Evolutionary conservation across 192 early-diverging fungal genomes (phyloP).

Genomic region (Coemansia sp.): DNA sequence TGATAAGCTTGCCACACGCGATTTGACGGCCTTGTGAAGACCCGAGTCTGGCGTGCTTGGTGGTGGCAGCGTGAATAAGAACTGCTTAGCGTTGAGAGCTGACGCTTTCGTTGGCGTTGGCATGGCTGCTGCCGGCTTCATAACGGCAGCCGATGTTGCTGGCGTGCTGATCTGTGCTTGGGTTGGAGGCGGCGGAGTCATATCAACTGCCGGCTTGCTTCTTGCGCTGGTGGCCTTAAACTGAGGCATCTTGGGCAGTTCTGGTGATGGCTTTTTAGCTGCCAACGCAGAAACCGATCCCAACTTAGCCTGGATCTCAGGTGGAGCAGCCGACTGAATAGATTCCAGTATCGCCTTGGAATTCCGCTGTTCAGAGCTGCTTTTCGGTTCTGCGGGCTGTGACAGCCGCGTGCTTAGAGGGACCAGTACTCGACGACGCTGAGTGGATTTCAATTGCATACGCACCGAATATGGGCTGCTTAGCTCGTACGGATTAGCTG

Average conservation of each 20-base stretch:
- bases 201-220: neutral
- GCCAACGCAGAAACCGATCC: neutral
- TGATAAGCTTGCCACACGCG: slow-evolving; percentile 3
- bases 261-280: neutral
- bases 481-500: slow-evolving; percentile 43
- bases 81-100: neutral
- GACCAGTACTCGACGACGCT: slow-evolving; percentile 37
- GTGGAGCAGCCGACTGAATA: slow-evolving; percentile 44
- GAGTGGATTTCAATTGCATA: slow-evolving; percentile 26
- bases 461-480: slow-evolving; percentile 32
- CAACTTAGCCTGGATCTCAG: slow-evolving; percentile 28
- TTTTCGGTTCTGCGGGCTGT: slow-evolving; percentile 8
- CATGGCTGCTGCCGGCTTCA: neutral
- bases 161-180: slow-evolving; percentile 19
- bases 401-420: slow-evolving; percentile 32
- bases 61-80: slow-evolving; percentile 12
- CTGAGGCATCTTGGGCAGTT: slow-evolving; percentile 1
- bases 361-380: slow-evolving; percentile 3
- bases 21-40: slow-evolving; percentile 1
- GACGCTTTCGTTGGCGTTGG: slow-evolving; percentile 2
- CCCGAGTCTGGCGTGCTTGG: neutral
- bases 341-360: slow-evolving; percentile 26
- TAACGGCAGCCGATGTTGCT: neutral
- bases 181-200: slow-evolving; percentile 15
- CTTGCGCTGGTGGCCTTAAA: neutral